Base-by-base conservation (phyloP, 2,329 filamentous ascomycete species). In the Diaporthe sp. region DNA sequence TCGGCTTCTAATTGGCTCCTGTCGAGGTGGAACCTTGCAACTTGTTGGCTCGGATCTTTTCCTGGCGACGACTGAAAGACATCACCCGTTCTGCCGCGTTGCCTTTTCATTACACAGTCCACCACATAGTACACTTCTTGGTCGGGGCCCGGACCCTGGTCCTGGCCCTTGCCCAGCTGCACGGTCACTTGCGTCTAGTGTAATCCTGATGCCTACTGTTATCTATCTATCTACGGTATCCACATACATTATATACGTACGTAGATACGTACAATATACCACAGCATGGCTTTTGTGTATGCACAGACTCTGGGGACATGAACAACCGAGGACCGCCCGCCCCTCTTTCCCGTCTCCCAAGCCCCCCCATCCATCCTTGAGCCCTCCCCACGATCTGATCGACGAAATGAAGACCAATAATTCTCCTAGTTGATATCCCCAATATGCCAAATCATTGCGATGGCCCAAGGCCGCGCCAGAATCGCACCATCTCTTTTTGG, bases 401-500 rank as follows among this genome's bases (percentile, higher is more conserved):
- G 47, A 47, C 39, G 25, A 63, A 51, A 63, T 63, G 44, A 42
- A 42, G 35, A 12, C 55, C 56, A 61, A 39, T 51, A 61, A 58
- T 39, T 59, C 39, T 71, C 69, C 55, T 61, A 63, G 44, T 37
- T 53, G 55, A 27, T 39, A 12, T 53, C 32, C 58, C 44, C 42
- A 63, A 42, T 53, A 35, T 51, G 56, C 32, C 51, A 70, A 32
- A 27, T 63, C 53, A 71, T 71, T 71, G 56, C 44, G 35, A 61
- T 50, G 53, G 39, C 42, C 35, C 42, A n/a, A 35, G 17, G 56
- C 55, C 37, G 32, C 44, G 37, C 56, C 47, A 61, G 4, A 51
- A 71, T 71, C 69, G 56, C 69, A 71, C 58, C 69, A 71, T 71
- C 69, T 61, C 47, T 35, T 61, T 58, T 71, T 61, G 68, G 69